Evolutionary conservation across 2,329 filamentous ascomycete species (phyloP).

Genomic region (Ophiostoma sp.): DNA sequence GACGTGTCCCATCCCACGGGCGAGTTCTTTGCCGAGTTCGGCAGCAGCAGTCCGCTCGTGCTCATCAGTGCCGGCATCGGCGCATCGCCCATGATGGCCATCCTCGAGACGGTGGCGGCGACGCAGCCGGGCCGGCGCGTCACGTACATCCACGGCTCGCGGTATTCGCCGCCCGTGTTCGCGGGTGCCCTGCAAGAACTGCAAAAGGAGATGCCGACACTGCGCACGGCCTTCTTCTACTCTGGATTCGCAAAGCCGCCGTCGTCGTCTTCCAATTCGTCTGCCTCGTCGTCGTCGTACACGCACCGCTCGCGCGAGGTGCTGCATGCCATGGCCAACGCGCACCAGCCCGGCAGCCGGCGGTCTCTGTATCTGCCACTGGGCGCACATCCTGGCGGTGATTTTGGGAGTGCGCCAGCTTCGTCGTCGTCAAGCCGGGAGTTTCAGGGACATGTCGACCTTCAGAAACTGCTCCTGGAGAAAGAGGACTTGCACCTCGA

Average conservation of each 20-base stretch:
- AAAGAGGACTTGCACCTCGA: slow-evolving; percentile 41
- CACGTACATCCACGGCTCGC: slow-evolving; percentile 56
- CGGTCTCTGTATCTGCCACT: slow-evolving; percentile 7
- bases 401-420: slow-evolving; percentile 40
- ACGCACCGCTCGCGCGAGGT: slow-evolving; percentile 10
- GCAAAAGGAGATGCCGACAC: slow-evolving; percentile 32
- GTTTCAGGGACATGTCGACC: slow-evolving; percentile 43
- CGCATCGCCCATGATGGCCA: slow-evolving; percentile 55
- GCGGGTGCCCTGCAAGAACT: slow-evolving; percentile 46
- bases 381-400: neutral
- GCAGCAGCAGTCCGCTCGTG: slow-evolving; percentile 46
- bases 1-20: slow-evolving; percentile 62
- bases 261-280: slow-evolving; percentile 17
- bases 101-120: slow-evolving; percentile 50
- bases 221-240: slow-evolving; percentile 46
- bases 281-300: neutral
- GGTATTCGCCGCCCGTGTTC: slow-evolving; percentile 48
- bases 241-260: slow-evolving; percentile 31
- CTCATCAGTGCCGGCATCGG: slow-evolving; percentile 59
- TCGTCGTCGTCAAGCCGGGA: slow-evolving; percentile 30
- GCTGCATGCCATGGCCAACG: slow-evolving; percentile 20
- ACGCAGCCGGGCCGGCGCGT: slow-evolving; percentile 44
- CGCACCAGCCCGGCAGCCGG: neutral
- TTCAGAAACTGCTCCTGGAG: slow-evolving; percentile 36
- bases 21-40: slow-evolving; percentile 42